Evolutionary conservation across 2,329 filamentous ascomycete species (phyloP), one percentile per base, ranked within the genome.

Genomic region (Diaporthe sp.): DNA sequence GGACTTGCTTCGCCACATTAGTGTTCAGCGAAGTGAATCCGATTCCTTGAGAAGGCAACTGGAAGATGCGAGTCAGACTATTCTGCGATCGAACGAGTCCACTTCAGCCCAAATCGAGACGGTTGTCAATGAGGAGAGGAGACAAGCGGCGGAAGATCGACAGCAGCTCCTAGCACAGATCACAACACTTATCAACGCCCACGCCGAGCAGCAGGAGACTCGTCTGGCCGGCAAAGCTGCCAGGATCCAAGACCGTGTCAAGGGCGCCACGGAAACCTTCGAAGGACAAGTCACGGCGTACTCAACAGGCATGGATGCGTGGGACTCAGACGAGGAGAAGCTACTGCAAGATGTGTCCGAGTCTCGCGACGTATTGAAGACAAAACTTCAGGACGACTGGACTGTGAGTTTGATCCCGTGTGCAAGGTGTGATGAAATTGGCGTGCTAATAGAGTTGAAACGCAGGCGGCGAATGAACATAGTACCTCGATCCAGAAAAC

Each of bases 321-420:
- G 95, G 96, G 88, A 91, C 65, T 86, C 89, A 74, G 93, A 91
- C 78, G 94, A 95, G 74, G 90, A 89, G 68, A 87, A 89, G 55
- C 89, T 98, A 55, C 86, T 96, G 51, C 90, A 94, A 28, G 92
- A 93, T 39, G 91, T 97, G 25, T 87, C 92, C 73, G 90, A 89
- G 80, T 95, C 95, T 19, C 90, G 94, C 72, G 95, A 98, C 76
- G 89, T 88, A 37, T 86, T 98, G 79, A 97, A 97, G 87, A 90
- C 87, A 5, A 95, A 92, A 85, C 90, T 98, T 82, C 94, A 97
- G 84, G 91, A 94, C 73, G 96, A 98, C 82, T 98, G 96, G 93
- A 92, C 91, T 77, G 92, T 94, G 87, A 87, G 92, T 86, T 68
- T 84, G 86, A 53, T 90, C 91, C 79, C 91, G 88, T 85, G 77